phyloP scores from a whole-genome alignment of 495 filamentous ascomycete species.

The Penicillium longicatenatum region DNA sequence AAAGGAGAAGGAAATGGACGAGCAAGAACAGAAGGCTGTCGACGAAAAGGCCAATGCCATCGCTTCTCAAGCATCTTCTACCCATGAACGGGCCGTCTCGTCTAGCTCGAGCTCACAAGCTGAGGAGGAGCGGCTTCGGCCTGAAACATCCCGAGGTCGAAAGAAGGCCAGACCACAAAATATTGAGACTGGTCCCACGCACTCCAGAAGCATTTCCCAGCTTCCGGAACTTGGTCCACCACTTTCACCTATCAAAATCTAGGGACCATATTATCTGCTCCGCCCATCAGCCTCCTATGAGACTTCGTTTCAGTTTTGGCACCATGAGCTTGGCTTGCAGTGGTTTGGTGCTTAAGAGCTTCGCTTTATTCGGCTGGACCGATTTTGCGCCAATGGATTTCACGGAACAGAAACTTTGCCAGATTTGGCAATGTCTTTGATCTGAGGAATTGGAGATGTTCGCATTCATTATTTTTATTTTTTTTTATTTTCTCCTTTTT shows the following conservation, averaged over 20 bases:
- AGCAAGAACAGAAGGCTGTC: constrained; percentile 31
- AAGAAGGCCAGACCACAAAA: constrained; percentile 44
- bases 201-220: constrained; percentile 45
- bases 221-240: constrained; percentile 71
- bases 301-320: not conserved
- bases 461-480: not conserved
- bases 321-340: not conserved
- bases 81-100: constrained; percentile 62
- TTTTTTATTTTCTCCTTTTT: constrained; percentile 9
- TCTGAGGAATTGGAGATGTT: not conserved
- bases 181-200: constrained; percentile 34
- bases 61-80: constrained; percentile 14
- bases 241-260: constrained; percentile 67
- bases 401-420: not conserved
- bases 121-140: constrained; percentile 35
- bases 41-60: constrained; percentile 21
- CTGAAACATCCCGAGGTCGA: constrained; percentile 33
- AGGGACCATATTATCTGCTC: not conserved
- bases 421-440: not conserved
- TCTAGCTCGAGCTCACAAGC: constrained; percentile 60
- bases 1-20: constrained; percentile 66
- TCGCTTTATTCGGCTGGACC: constrained; percentile 26
- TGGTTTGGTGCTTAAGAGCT: not conserved
- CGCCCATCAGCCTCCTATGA: not conserved
- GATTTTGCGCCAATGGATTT: constrained; percentile 6